A percentile compares a stretch with the other conserved stretches of the same genome.
Evolutionary conservation across 805 yeast genomes (phyloP).

Genomic region (Peterozyma toletana): DNA sequence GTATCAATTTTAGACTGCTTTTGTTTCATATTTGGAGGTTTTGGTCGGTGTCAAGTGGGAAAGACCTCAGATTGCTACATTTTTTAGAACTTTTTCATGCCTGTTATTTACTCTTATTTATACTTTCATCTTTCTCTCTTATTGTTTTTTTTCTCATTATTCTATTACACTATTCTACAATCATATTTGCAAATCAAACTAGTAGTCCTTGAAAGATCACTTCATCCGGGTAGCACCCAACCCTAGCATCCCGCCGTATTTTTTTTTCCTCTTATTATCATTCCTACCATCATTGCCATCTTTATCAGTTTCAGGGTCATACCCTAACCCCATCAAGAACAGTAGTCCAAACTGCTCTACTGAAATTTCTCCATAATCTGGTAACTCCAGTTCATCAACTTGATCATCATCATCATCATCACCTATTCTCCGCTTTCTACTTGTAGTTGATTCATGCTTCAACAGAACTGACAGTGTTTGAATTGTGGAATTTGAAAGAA

Average conservation of each 20-base stretch:
- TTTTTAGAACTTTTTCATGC: background rate
- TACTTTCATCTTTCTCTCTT: background rate
- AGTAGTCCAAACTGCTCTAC: constrained; percentile 9
- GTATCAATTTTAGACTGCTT: background rate
- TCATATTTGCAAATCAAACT: too few species aligned
- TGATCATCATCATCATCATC: background rate
- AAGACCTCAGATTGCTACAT: background rate
- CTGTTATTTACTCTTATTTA: background rate
- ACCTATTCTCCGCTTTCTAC: background rate
- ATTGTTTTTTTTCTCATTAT: background rate
- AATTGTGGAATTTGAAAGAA: background rate
- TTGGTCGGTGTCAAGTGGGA: background rate
- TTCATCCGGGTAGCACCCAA: constrained; percentile 3
- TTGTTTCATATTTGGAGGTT: background rate
- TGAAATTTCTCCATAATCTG: constrained; percentile 5
- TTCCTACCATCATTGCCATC: background rate
- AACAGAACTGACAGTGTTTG: background rate
- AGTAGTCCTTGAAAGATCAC: too few species aligned
- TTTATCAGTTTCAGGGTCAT: background rate
- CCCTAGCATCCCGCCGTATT: constrained; percentile 5
- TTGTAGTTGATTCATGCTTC: background rate
- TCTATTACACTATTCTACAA: background rate
- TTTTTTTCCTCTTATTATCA: background rate
- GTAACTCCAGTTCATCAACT: background rate
- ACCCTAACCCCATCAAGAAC: constrained; percentile 9